These are phyloP conservation scores for Abrus pulchellus DNA, from an alignment of 306 rosid genomes.

Conservation along the genomic window DNA sequence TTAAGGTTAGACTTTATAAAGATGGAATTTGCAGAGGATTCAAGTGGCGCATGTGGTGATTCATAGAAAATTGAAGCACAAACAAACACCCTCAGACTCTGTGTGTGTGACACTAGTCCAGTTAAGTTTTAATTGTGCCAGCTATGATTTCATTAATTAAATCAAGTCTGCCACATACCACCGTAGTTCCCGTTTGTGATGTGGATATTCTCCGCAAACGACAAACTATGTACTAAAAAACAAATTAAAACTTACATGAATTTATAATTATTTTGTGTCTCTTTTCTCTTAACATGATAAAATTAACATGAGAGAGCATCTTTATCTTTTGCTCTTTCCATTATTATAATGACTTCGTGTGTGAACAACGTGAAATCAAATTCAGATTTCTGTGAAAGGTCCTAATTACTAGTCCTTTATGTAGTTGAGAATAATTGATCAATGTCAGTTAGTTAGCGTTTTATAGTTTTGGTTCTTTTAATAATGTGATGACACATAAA, in stretches of 20 bases:
- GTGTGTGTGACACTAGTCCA: slow-evolving; percentile 48
- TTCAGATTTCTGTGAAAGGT: neutral
- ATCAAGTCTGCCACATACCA: slow-evolving; percentile 37
- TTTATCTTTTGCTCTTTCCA: neutral
- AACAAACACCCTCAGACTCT: slow-evolving; percentile 25
- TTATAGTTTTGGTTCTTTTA: neutral
- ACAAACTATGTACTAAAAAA: slow-evolving; percentile 25
- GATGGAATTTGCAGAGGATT: slow-evolving; percentile 57
- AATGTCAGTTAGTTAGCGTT: neutral
- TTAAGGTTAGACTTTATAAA: slow-evolving; percentile 52
- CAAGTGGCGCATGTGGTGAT: slow-evolving; percentile 78
- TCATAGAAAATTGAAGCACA: slow-evolving; percentile 68
- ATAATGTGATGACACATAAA: neutral
- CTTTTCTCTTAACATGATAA: neutral
- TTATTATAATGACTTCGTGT: neutral
- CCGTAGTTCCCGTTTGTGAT: slow-evolving; percentile 46
- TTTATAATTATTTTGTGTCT: neutral
- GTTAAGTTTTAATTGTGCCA: slow-evolving; percentile 54
- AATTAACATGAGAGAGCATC: neutral
- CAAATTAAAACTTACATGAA: neutral
- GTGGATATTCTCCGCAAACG: slow-evolving; percentile 45
- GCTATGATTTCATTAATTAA: slow-evolving; percentile 48
- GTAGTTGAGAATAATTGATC: neutral
- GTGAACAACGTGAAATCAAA: neutral
- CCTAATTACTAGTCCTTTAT: neutral